Evolutionary conservation across 768 basidiomycete genomes (phyloP), one percentile per base, ranked within the genome.

Genomic region (Trametes maxima): DNA sequence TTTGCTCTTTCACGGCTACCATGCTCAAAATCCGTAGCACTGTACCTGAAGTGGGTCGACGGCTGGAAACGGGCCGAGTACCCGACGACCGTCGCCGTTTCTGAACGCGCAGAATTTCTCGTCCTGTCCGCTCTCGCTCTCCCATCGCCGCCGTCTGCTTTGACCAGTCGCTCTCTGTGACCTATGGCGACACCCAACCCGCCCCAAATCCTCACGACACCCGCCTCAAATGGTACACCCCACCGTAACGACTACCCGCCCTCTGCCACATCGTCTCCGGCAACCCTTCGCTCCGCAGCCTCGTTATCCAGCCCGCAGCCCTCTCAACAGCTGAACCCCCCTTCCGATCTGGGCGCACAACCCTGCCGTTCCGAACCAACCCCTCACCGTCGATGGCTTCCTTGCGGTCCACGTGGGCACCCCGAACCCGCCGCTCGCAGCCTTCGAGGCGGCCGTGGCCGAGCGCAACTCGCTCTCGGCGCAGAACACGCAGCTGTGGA

Each of bases 1-100:
- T 98, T 98, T 73, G 97, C 97, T n/a, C 80, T 99, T 13, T 87
- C 90, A 17, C 87, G 95, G 24, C 83, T 99, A 40, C 93, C 97
- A 6, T 84, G 95, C 22, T 94, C 95, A 25, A 97, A 97, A 74
- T 97, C 95, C 6, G 86, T 85, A 0, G 77, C 81, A 11, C 79
- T 99, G 11, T 99, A 98, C n/a, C n/a, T n/a, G n/a, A n/a, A n/a
- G n/a, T n/a, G n/a, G n/a, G n/a, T n/a, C n/a, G n/a, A n/a, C n/a
- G n/a, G n/a, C n/a, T n/a, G n/a, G n/a, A n/a, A n/a, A n/a, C n/a
- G n/a, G n/a, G n/a, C n/a, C n/a, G n/a, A n/a, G 28, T 33, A 3
- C 8, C 12, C 36, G 25, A 47, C 58, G 42, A 40, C 40, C 52
- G 59, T 54, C 43, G 46, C 52, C 53, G 33, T 48, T 35, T 54